Evolutionary conservation across 495 filamentous ascomycete genomes (phyloP).

Genomic region (Oleoguttula mirabilis): DNA sequence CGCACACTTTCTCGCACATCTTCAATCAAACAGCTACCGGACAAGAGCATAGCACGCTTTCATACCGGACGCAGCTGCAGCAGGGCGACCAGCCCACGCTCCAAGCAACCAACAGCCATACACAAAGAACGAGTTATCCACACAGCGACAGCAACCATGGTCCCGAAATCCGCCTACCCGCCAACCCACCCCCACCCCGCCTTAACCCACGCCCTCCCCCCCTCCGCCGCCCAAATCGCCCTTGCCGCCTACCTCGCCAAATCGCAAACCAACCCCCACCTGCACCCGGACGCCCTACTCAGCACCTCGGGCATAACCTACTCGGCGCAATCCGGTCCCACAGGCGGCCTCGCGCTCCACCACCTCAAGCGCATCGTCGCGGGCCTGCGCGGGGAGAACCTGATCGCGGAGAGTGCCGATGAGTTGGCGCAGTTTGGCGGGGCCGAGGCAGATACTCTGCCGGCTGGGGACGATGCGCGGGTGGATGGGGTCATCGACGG

Average conservation of each 20-base stretch:
- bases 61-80: background rate
- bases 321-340: conserved; percentile 40
- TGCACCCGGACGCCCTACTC: conserved; percentile 55
- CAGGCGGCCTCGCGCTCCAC: conserved; percentile 45
- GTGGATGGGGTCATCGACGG: conserved; percentile 13
- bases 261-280: conserved; percentile 43
- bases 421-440: conserved; percentile 10
- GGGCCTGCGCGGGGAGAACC: conserved; percentile 47
- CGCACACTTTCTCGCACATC: no score
- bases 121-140: conserved; percentile 3
- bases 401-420: conserved; percentile 36
- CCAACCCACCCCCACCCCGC: conserved; percentile 35
- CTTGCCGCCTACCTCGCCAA: conserved; percentile 47
- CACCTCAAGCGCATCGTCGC: conserved; percentile 55
- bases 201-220: conserved; percentile 32
- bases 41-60: no score
- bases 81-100: background rate
- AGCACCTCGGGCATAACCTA: conserved; percentile 44
- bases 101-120: background rate
- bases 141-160: conserved; percentile 34
- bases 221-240: conserved; percentile 42
- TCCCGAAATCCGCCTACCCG: conserved; percentile 30
- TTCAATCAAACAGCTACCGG: background rate
- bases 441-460: background rate
- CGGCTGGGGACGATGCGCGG: conserved; percentile 11